Percentiles rank a stretch among this genome's conserved stretches.
phyloP scores from a whole-genome alignment of 805 yeast genomes.

The Metschnikowia santaceciliae region DNA sequence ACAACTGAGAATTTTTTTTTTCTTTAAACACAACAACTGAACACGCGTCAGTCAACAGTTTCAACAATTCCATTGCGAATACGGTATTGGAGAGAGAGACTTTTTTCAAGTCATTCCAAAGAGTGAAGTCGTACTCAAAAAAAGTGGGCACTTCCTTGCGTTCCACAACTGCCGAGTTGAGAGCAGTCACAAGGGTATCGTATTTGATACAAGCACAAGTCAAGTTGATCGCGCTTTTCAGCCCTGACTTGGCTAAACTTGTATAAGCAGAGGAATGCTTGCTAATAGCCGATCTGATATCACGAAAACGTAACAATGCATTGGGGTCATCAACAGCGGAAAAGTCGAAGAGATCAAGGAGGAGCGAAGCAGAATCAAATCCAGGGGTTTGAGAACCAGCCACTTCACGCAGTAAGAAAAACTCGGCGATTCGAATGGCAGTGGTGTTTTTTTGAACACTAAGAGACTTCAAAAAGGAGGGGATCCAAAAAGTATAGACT shows the following conservation, averaged over 20 bases:
- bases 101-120: conserved; percentile 13
- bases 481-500: conserved; percentile 45
- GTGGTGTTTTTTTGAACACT: conserved; percentile 51
- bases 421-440: conserved; percentile 48
- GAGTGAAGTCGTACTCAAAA: conserved; percentile 7
- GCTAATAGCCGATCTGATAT: conserved; percentile 47
- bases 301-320: conserved; percentile 41
- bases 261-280: conserved; percentile 34
- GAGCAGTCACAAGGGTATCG: conserved; percentile 15
- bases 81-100: conserved; percentile 9
- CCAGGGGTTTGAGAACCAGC: not conserved
- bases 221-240: conserved; percentile 3
- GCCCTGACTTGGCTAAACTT: conserved; percentile 16
- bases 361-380: conserved; percentile 9
- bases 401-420: conserved; percentile 32
- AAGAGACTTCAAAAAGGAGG: conserved; percentile 41
- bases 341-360: conserved; percentile 18
- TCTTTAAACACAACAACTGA: conserved; percentile 21
- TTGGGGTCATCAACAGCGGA: conserved; percentile 15
- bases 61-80: conserved; percentile 13
- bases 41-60: conserved; percentile 18
- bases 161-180: conserved; percentile 10
- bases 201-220: conserved; percentile 17
- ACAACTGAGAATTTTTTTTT: conserved; percentile 18
- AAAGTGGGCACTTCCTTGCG: conserved; percentile 12